Evolutionary conservation across 805 yeast genomes (phyloP).

Genomic region (Sugiyamaella boreocaroliniensis): DNA sequence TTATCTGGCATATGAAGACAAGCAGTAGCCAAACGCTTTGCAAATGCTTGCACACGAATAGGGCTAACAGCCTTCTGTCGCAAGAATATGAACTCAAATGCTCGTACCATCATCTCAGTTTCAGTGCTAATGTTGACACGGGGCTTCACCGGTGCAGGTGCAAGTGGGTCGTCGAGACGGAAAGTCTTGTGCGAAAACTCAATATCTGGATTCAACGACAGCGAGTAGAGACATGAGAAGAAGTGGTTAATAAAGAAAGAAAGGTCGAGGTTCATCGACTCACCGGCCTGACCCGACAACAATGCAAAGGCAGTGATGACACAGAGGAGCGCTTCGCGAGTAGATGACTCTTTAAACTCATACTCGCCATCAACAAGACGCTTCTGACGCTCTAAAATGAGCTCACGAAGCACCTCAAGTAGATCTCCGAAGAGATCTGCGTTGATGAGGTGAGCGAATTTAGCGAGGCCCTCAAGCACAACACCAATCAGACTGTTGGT

Average conservation of each 20-base stretch:
- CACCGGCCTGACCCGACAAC: conserved; percentile 59
- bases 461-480: conserved; percentile 85
- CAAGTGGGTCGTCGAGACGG: conserved; percentile 71
- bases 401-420: conserved; percentile 79
- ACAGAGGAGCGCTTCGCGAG: conserved; percentile 70
- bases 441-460: conserved; percentile 87
- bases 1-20: conserved; percentile 80
- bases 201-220: conserved; percentile 73
- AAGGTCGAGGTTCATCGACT: conserved; percentile 72
- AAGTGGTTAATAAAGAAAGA: conserved; percentile 72
- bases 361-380: conserved; percentile 39
- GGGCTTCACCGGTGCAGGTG: conserved; percentile 10
- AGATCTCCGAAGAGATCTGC: conserved; percentile 90
- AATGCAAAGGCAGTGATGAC: conserved; percentile 86
- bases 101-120: conserved; percentile 71
- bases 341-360: conserved; percentile 36
- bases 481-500: conserved; percentile 69
- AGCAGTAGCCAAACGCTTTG: conserved; percentile 67
- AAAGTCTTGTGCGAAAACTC: conserved; percentile 79
- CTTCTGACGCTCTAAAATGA: conserved; percentile 47
- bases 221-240: conserved; percentile 58
- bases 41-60: conserved; percentile 58
- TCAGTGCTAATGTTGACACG: conserved; percentile 83
- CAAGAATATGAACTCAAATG: conserved; percentile 68
- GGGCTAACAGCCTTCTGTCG: conserved; percentile 19